These are phyloP conservation scores for Silene coronaria DNA, from an alignment of 179 eudicot species.

Conservation along the genomic window DNA sequence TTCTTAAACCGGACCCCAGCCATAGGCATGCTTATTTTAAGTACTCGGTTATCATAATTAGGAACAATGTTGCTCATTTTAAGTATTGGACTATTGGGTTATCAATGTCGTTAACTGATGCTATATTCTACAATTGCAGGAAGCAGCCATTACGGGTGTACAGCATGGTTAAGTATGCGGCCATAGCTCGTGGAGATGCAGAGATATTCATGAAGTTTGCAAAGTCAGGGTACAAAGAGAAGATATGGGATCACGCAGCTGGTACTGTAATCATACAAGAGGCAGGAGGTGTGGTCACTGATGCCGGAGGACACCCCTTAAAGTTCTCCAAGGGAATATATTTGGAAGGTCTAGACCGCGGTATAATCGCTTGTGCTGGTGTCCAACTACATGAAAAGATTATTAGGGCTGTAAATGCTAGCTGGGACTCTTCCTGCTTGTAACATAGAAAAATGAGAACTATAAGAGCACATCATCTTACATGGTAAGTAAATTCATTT, in stretches of 20 bases:
- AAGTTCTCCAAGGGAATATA: slow-evolving; percentile 77
- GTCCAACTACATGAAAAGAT: slow-evolving; percentile 58
- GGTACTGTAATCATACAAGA: slow-evolving; percentile 79
- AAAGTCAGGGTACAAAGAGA: slow-evolving; percentile 76
- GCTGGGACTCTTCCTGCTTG: slow-evolving; percentile 82
- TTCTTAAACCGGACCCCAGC: too few species aligned
- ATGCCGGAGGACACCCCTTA: slow-evolving; percentile 77
- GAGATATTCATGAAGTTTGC: slow-evolving; percentile 91
- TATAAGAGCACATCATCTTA: not conserved
- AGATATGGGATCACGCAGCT: slow-evolving; percentile 99
- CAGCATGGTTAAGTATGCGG: slow-evolving; percentile 94
- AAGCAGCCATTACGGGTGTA: slow-evolving; percentile 80
- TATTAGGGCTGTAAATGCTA: slow-evolving; percentile 71
- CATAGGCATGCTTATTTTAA: too few species aligned
- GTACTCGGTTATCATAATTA: too few species aligned
- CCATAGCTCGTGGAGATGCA: slow-evolving; percentile 92
- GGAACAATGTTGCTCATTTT: too few species aligned
- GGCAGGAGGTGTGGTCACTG: slow-evolving; percentile 92
- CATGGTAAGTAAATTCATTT: slow-evolving; percentile 21
- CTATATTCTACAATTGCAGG: slow-evolving; percentile 34
- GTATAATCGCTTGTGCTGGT: slow-evolving; percentile 76
- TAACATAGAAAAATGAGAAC: slow-evolving; percentile 24
- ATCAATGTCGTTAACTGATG: not conserved
- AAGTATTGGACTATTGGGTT: too few species aligned
- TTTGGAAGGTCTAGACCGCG: slow-evolving; percentile 85